Evolutionary conservation across 1,139 yeast species (phyloP), one percentile per base, ranked within the genome.

Genomic region (Suhomyces bribrorum): DNA sequence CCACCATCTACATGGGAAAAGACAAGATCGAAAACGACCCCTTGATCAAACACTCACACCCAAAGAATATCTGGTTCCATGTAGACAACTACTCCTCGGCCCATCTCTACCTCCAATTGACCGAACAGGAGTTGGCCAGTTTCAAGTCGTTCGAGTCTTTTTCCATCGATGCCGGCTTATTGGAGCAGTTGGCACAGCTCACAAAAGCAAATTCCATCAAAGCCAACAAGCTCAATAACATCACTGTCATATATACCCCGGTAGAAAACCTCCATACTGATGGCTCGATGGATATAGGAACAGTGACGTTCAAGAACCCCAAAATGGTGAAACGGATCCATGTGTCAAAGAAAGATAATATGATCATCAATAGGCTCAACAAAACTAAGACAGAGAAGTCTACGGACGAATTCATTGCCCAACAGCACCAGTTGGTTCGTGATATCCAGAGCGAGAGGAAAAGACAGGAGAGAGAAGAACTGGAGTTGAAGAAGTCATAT

Each of bases 71-170:
- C 7, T 87, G 96, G 94, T 86, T 87, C 54, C 95, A 86, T 58
- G 90, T 83, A 7, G 94, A 86, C 52, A 84, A 83, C 49, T 70
- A 81, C 38, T 82, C 90, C 8, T 83, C 90, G 30, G 95, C 94
- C 0, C 95, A 87, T 57, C 73, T 87, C n/a, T 87, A 87, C 52
- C 61, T 86, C 23, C 77, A 87, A 39, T 61, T 84, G 25, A 61
- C 62, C 2, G 69, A 66, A 12, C 72, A 72, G 14, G 77, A 71
- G 28, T 51, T 54, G 30, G 56, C 53, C 14, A 49, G 54, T 5
- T 45, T 40, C 37, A 52, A 48, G 34, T 40, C 46, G 23, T 70
- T 71, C 46, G 67, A 66, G 11, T 53, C 53, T 12, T 56, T 69
- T 34, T 58, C 61, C 30, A 69, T 86, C 2, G 80, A 85, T 2